These are phyloP conservation scores for Phytophthora chlamydospora DNA, from an alignment of 352 stramenopile species.

Conservation along the genomic window DNA sequence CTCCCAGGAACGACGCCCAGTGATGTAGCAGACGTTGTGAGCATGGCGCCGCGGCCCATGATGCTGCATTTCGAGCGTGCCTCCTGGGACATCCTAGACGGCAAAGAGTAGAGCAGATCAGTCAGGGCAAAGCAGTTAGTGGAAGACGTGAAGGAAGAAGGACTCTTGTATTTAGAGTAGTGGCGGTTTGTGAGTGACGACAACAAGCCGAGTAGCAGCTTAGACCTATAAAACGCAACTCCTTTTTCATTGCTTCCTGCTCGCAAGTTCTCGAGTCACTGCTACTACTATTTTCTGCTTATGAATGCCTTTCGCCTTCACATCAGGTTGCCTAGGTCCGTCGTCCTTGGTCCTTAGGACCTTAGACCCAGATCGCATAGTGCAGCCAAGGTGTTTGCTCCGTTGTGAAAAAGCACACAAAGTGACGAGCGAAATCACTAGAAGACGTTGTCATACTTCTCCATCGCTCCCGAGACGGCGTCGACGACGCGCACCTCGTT, in stretches of 20 bases:
- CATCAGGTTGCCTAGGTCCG: no score
- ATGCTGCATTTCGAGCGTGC: conserved; percentile 64
- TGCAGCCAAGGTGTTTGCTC: background rate
- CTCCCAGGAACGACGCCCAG: conserved; percentile 34
- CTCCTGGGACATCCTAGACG: conserved; percentile 63
- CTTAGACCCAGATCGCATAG: no score
- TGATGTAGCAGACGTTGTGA: conserved; percentile 58
- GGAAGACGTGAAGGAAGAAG: background rate
- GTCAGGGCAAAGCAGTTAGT: conserved; percentile 11
- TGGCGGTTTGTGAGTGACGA: conserved; percentile 8
- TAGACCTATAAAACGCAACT: conserved; percentile 22
- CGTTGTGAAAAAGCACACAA: no score
- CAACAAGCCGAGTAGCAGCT: conserved; percentile 5
- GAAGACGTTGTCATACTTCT: conserved; percentile 88
- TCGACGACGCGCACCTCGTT: conserved; percentile 88
- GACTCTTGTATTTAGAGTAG: conserved; percentile 30
- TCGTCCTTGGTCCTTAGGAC: no score
- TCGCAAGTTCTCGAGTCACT: conserved; percentile 13
- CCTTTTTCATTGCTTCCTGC: conserved; percentile 6
- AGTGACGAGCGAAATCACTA: conserved; percentile 26
- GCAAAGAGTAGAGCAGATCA: conserved; percentile 39
- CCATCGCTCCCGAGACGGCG: conserved; percentile 86
- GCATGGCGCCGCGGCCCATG: conserved; percentile 46
- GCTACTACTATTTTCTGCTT: background rate
- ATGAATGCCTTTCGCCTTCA: no score